Conservation (phyloP, 2,329 filamentous ascomycete species). For the Cladorrhinum sp. region DNA sequence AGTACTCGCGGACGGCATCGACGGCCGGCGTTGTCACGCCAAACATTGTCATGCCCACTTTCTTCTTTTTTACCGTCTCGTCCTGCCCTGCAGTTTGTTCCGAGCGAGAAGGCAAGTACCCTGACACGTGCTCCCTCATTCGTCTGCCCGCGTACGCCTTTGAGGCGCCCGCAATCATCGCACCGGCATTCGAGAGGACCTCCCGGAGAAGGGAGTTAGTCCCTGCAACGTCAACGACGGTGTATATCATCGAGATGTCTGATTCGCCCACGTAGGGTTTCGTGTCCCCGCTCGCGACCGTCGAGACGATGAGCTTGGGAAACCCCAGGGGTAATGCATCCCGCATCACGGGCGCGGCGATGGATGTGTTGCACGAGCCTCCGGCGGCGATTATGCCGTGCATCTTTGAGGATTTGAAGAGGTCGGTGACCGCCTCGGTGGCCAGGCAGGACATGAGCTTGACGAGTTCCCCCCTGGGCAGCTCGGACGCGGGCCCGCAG, state of each 20-base stretch:
- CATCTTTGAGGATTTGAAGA: constrained; percentile 38
- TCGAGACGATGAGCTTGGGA: constrained; percentile 68
- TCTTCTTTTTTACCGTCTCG: constrained; percentile 36
- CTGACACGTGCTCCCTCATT: not conserved
- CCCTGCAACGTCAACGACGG: constrained; percentile 68
- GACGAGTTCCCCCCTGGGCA: constrained; percentile 55
- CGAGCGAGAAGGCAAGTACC: not conserved
- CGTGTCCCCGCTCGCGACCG: constrained; percentile 65
- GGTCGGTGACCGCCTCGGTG: constrained; percentile 38
- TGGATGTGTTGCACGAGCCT: constrained; percentile 61
- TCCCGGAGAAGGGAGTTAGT: constrained; percentile 56
- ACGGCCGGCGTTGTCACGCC: constrained; percentile 69
- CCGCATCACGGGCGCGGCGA: constrained; percentile 61
- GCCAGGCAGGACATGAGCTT: constrained; percentile 52
- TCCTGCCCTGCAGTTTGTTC: not conserved
- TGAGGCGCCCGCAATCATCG: constrained; percentile 59
- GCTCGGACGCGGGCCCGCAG: constrained; percentile 23
- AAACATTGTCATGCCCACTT: constrained; percentile 69
- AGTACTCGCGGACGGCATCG: constrained; percentile 48
- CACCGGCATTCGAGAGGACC: constrained; percentile 62
- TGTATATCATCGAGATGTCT: constrained; percentile 69
- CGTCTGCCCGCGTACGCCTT: constrained; percentile 36
- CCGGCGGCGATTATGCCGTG: constrained; percentile 59
- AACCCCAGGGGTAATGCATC: constrained; percentile 60
- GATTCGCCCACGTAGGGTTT: constrained; percentile 63